These are phyloP conservation scores for Serendipita indica DNA, from an alignment of 768 basidiomycete species.

Conservation along the genomic window DNA sequence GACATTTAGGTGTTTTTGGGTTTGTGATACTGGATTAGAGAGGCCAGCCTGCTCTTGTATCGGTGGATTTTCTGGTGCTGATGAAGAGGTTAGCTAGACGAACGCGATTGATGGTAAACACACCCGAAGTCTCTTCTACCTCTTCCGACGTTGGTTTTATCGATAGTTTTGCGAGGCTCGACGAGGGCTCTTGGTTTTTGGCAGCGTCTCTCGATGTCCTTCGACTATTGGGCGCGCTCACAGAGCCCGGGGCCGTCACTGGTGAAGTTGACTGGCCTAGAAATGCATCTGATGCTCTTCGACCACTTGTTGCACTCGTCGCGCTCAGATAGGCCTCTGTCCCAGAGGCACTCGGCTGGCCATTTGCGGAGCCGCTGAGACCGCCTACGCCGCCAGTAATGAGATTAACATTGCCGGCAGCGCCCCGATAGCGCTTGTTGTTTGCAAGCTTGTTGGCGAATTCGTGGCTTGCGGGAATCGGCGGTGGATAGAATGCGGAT, in stretches of 20 bases:
- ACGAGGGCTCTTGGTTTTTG: not conserved
- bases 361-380: not conserved
- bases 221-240: not conserved
- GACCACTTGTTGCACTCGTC: not conserved
- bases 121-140: too few relatives aligned
- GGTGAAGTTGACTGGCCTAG: not conserved
- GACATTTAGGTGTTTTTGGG: not conserved
- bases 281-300: not conserved
- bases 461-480: conserved; percentile 2
- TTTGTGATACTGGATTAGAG: not conserved
- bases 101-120: too few relatives aligned
- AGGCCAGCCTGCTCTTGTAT: not conserved
- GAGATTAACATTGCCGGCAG: not conserved
- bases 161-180: too few relatives aligned
- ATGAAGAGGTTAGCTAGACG: not conserved
- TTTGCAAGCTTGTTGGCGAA: not conserved
- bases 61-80: not conserved
- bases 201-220: not conserved
- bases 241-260: not conserved
- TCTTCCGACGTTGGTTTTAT: too few relatives aligned
- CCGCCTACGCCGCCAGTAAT: not conserved
- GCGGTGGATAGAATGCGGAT: conserved; percentile 8
- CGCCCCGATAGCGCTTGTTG: not conserved
- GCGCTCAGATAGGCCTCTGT: not conserved
- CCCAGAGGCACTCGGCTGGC: not conserved